These are phyloP conservation scores for Arachnopeziza araneosa DNA, from an alignment of 2,329 filamentous ascomycete genomes.

Conservation along the genomic window DNA sequence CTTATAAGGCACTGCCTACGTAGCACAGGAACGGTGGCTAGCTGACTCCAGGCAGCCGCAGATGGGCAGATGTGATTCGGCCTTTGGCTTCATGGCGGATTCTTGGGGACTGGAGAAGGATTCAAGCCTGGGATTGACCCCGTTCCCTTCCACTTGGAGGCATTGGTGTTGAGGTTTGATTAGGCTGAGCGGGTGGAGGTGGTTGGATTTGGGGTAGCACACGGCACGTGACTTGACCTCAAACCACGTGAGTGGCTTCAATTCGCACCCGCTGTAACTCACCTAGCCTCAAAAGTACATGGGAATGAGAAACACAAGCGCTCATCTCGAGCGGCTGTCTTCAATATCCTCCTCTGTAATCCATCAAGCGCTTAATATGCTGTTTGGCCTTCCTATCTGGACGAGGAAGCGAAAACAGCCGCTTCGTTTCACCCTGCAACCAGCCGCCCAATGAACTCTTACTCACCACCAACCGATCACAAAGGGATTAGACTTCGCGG, in stretches of 20 bases:
- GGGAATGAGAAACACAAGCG: neutral
- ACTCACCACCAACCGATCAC: neutral
- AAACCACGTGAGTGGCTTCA: too few species aligned
- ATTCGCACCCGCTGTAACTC: too few species aligned
- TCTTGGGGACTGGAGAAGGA: neutral
- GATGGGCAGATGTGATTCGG: conserved; percentile 10
- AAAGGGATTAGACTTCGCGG: too few species aligned
- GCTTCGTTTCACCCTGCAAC: neutral
- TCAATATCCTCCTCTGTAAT: neutral
- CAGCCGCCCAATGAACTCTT: neutral
- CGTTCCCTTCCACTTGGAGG: neutral
- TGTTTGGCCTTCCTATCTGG: neutral
- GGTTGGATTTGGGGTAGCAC: too few species aligned
- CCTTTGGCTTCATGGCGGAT: neutral
- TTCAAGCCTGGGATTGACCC: neutral
- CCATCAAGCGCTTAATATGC: neutral
- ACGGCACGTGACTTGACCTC: too few species aligned
- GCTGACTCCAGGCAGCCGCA: conserved; percentile 9
- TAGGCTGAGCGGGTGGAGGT: too few species aligned
- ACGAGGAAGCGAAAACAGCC: too few species aligned
- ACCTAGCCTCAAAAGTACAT: too few species aligned
- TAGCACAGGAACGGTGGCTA: neutral
- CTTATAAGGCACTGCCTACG: too few species aligned
- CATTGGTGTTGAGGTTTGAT: neutral
- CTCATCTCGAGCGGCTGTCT: neutral